Percentiles rank a stretch among this genome's conserved stretches.
These are phyloP conservation scores for Stentor roeselii DNA, from an alignment of 73 alveolate genomes.

Conservation along the genomic window DNA sequence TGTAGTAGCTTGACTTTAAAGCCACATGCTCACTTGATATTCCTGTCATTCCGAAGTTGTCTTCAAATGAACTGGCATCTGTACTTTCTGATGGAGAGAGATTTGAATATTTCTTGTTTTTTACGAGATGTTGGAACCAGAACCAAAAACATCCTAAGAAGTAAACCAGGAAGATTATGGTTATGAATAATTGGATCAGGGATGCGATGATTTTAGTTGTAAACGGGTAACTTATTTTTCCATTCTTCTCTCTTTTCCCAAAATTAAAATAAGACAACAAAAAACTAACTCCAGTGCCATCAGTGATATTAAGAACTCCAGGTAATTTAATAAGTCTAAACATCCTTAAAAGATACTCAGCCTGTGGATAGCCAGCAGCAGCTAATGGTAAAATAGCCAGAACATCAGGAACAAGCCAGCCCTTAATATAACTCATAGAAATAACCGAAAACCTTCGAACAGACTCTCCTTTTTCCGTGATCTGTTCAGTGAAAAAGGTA, in stretches of 20 bases:
- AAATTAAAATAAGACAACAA: background rate
- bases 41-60: background rate
- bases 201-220: background rate
- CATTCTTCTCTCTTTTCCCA: background rate
- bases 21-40: background rate
- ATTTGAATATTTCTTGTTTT: background rate
- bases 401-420: background rate
- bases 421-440: background rate
- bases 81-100: background rate
- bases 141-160: background rate
- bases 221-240: background rate
- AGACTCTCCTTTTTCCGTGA: background rate
- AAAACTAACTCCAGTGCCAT: background rate
- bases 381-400: background rate
- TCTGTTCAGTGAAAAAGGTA: background rate
- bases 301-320: background rate
- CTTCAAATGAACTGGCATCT: background rate
- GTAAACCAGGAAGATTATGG: background rate
- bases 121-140: background rate
- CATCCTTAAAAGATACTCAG: background rate
- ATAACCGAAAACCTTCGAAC: background rate
- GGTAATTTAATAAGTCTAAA: background rate
- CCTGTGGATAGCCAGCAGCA: background rate
- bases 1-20: slow-evolving; percentile 41
- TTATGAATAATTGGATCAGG: background rate